phyloP scores from a whole-genome alignment of 768 basidiomycete genomes.

The Paxillus ammoniavirescens region DNA sequence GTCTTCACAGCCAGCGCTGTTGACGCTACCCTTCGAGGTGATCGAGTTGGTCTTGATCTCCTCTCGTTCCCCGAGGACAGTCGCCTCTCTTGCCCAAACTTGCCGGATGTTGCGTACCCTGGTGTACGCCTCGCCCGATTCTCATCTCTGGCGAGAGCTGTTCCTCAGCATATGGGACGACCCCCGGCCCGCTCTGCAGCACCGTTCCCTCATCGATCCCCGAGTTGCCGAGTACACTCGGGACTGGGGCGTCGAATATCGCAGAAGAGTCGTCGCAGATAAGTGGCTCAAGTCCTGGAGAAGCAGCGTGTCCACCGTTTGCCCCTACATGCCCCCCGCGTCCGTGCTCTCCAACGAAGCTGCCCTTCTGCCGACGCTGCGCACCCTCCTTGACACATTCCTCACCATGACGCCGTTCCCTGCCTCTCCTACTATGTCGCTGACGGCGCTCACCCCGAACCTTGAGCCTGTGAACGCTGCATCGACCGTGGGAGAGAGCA shows the following conservation, averaged over 20 bases:
- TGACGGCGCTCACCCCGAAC: slow-evolving; percentile 16
- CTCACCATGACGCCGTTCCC: slow-evolving; percentile 34
- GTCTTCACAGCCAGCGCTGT: slow-evolving; percentile 1
- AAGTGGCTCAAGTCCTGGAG: slow-evolving; percentile 25
- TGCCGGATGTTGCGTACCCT: slow-evolving; percentile 34
- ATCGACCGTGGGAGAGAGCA: slow-evolving; percentile 1
- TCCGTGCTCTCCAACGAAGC: background rate
- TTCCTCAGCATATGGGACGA: slow-evolving; percentile 52
- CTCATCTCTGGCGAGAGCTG: slow-evolving; percentile 47
- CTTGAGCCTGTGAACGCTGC: background rate
- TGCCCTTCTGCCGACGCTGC: slow-evolving; percentile 17
- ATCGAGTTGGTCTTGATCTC: slow-evolving; percentile 36
- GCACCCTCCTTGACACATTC: slow-evolving; percentile 34
- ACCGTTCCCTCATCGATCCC: slow-evolving; percentile 25
- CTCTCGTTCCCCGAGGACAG: slow-evolving; percentile 27
- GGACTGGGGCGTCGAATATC: slow-evolving; percentile 27
- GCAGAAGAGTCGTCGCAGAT: slow-evolving; percentile 21
- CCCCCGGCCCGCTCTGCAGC: slow-evolving; percentile 36
- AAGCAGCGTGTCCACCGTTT: slow-evolving; percentile 7
- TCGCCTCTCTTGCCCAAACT: slow-evolving; percentile 38
- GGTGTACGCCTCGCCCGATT: slow-evolving; percentile 33
- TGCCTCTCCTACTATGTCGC: slow-evolving; percentile 17
- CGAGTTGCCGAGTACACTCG: slow-evolving; percentile 14
- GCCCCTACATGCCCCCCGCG: background rate
- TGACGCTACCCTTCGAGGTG: slow-evolving; percentile 39